Evolutionary conservation across 805 yeast species (phyloP).

Genomic region (Hanseniaspora clermontiae): DNA sequence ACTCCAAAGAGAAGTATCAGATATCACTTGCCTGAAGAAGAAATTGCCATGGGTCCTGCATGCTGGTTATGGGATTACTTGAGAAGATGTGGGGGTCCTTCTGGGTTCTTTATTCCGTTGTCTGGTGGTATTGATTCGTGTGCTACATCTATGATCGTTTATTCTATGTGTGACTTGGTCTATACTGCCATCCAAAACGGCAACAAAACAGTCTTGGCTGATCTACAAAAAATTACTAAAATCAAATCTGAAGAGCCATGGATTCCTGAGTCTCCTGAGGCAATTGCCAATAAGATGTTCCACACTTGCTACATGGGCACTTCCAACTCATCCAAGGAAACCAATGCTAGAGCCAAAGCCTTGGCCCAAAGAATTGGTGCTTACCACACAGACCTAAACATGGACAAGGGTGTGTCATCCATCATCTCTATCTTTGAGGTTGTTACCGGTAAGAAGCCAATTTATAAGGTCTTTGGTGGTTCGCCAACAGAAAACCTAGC

Average conservation of each 20-base stretch:
- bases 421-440: conserved; percentile 67
- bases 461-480: conserved; percentile 89
- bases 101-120: conserved; percentile 84
- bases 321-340: conserved; percentile 76
- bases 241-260: conserved; percentile 37
- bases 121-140: conserved; percentile 98
- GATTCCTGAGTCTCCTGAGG: conserved; percentile 62
- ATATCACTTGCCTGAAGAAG: conserved; percentile 83
- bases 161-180: conserved; percentile 85
- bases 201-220: conserved; percentile 61
- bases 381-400: conserved; percentile 81
- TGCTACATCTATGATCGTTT: conserved; percentile 90
- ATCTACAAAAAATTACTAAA: conserved; percentile 58
- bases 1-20: conserved; percentile 38
- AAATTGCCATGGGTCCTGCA: conserved; percentile 95
- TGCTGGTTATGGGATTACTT: conserved; percentile 99
- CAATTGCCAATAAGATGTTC: conserved; percentile 62
- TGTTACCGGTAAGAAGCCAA: conserved; percentile 81
- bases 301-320: conserved; percentile 96
- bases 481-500: conserved; percentile 84
- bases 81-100: conserved; percentile 67
- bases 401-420: conserved; percentile 71
- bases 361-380: conserved; percentile 69
- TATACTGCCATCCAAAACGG: conserved; percentile 49
- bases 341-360: conserved; percentile 68